Conservation (phyloP, 371 early-diverging fungal genomes). For the Mucor velutinosus region DNA sequence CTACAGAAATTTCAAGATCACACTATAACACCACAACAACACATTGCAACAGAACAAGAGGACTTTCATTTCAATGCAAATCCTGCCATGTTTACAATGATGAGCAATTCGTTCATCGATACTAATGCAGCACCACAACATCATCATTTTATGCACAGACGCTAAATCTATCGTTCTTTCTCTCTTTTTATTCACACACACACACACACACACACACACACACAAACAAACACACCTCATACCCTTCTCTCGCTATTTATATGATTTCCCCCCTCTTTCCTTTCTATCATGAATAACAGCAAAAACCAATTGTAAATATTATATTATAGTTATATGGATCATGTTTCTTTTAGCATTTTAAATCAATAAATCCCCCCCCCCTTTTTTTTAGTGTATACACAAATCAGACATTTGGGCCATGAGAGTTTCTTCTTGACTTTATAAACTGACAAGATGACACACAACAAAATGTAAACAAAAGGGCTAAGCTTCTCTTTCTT, state of each 20-base stretch:
- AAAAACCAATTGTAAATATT: background rate
- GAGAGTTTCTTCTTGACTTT: background rate
- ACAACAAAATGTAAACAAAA: background rate
- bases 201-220: background rate
- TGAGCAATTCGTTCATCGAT: background rate
- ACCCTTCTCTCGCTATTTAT: background rate
- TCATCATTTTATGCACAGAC: slow-evolving; percentile 13
- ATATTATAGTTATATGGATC: background rate
- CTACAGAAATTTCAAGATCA: slow-evolving; percentile 7
- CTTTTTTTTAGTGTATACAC: slow-evolving; percentile 3
- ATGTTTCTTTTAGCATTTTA: background rate
- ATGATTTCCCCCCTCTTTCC: background rate
- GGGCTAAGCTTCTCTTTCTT: background rate
- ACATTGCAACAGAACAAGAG: slow-evolving; percentile 1
- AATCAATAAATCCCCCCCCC: background rate
- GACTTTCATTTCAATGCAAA: background rate
- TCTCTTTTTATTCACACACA: background rate
- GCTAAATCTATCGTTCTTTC: slow-evolving; percentile 2
- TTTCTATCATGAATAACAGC: background rate
- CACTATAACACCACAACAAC: background rate
- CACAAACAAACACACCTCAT: background rate
- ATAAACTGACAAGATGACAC: slow-evolving; percentile 1
- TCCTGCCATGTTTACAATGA: background rate
- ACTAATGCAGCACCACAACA: background rate
- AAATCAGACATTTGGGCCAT: background rate